Evolutionary conservation across 1,139 yeast species (phyloP).

Genomic region (Pichia sp.): DNA sequence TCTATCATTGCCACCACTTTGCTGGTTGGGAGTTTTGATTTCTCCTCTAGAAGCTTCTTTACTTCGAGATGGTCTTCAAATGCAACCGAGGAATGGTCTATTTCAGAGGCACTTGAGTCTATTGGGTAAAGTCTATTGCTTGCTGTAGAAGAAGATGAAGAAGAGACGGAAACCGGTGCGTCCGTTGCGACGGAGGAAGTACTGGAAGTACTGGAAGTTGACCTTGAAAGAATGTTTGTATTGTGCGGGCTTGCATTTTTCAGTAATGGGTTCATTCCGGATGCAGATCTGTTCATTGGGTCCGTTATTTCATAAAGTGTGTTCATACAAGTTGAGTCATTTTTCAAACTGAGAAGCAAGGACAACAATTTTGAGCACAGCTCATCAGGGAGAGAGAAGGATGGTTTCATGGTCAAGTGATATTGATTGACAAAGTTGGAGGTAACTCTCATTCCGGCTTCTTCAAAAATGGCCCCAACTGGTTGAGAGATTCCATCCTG

Average conservation of each 20-base stretch:
- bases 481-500: conserved; percentile 6
- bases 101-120: not conserved
- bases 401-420: conserved; percentile 4
- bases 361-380: conserved; percentile 5
- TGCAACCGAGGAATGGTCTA: not conserved
- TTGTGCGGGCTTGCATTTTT: too few relatives aligned
- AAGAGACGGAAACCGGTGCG: not conserved
- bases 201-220: not conserved
- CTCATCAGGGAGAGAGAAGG: conserved; percentile 1
- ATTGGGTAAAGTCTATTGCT: not conserved
- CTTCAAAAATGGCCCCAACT: conserved; percentile 2
- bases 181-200: not conserved
- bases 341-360: conserved; percentile 6
- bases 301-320: conserved; percentile 8
- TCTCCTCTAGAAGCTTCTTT: conserved; percentile 1
- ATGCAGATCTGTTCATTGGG: not conserved
- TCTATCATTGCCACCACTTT: conserved; percentile 13
- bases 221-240: not conserved
- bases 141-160: not conserved
- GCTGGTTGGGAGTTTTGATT: conserved; percentile 1
- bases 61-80: conserved; percentile 7
- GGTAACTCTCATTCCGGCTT: conserved; percentile 9
- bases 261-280: not conserved
- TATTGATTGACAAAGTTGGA: conserved; percentile 6
- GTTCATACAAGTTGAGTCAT: conserved; percentile 6